Percentiles rank a stretch among this genome's conserved stretches.
Conservation (phyloP, 1,284 basidiomycete species). For the Exsudoporus floridanus region DNA sequence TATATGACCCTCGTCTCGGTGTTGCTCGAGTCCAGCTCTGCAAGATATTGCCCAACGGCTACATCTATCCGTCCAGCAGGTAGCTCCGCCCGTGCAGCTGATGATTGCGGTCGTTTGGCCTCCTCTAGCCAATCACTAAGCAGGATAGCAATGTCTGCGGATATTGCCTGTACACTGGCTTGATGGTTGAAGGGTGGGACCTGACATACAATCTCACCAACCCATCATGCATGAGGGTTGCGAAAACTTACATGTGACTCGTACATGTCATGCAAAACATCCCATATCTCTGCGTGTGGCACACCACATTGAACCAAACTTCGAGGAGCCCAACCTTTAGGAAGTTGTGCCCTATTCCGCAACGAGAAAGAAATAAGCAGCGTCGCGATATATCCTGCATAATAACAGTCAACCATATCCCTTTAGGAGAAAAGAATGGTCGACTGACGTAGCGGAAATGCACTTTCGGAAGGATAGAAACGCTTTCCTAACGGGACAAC, state of each 20-base stretch:
- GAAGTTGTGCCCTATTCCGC: constrained; percentile 56
- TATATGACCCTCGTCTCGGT: constrained; percentile 61
- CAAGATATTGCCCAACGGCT: constrained; percentile 68
- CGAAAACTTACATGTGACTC: constrained; percentile 69
- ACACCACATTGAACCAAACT: constrained; percentile 77
- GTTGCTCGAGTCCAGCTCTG: constrained; percentile 60
- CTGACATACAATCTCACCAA: constrained; percentile 38
- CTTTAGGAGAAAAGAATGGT: not conserved
- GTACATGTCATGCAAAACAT: constrained; percentile 84
- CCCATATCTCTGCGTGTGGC: constrained; percentile 77
- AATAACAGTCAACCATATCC: constrained; percentile 4
- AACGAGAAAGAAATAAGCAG: constrained; percentile 71
- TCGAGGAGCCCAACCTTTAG: constrained; percentile 77
- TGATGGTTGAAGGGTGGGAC: constrained; percentile 82
- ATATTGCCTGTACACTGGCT: constrained; percentile 72
- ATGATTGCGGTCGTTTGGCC: constrained; percentile 62
- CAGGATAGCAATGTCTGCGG: constrained; percentile 74
- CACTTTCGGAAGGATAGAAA: constrained; percentile 89
- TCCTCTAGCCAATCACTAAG: constrained; percentile 77
- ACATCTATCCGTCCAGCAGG: constrained; percentile 72
- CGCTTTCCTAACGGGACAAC: constrained; percentile 75
- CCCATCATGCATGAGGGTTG: not conserved
- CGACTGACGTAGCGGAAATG: constrained; percentile 79
- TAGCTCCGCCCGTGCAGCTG: constrained; percentile 56
- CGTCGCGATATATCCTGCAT: constrained; percentile 63